phyloP scores from a whole-genome alignment of 2,329 filamentous ascomycete genomes.

The Dactylella cylindrospora region DNA sequence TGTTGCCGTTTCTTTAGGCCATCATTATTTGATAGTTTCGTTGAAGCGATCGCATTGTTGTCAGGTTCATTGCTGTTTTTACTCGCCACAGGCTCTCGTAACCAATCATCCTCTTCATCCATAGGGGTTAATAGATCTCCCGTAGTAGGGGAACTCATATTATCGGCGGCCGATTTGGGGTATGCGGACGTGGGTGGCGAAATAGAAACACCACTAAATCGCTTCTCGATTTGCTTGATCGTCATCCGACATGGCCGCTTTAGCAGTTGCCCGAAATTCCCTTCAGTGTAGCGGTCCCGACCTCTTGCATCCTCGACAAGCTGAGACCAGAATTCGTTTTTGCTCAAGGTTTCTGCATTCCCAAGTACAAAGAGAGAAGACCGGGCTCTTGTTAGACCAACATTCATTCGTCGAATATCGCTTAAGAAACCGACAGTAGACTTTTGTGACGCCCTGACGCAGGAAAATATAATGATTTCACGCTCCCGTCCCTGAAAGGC shows the following conservation, averaged over 20 bases:
- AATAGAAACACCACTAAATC: constrained; percentile 32
- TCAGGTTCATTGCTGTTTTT: too few relatives aligned
- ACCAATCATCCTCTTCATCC: background rate
- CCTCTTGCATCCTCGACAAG: constrained; percentile 78
- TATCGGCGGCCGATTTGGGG: background rate
- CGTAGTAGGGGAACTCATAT: too few relatives aligned
- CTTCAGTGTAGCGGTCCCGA: constrained; percentile 75
- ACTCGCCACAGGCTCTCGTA: background rate
- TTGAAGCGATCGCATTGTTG: too few relatives aligned
- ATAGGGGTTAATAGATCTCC: background rate
- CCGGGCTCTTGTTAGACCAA: constrained; percentile 93
- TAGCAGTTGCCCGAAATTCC: constrained; percentile 53
- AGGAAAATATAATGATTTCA: constrained; percentile 98
- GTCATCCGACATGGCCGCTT: constrained; percentile 29
- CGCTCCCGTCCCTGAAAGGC: constrained; percentile 96
- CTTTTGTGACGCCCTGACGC: constrained; percentile 86
- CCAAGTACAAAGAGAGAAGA: constrained; percentile 95
- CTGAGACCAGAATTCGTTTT: constrained; percentile 87
- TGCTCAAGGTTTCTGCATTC: constrained; percentile 79
- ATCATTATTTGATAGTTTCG: too few relatives aligned
- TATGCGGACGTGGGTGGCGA: constrained; percentile 6
- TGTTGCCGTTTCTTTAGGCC: too few relatives aligned
- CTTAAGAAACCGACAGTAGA: constrained; percentile 98
- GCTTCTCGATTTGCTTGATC: constrained; percentile 39
- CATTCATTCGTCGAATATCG: constrained; percentile 98